phyloP scores from a whole-genome alignment of 2,329 filamentous ascomycete genomes.

The Hypoxylon rubiginosum region DNA sequence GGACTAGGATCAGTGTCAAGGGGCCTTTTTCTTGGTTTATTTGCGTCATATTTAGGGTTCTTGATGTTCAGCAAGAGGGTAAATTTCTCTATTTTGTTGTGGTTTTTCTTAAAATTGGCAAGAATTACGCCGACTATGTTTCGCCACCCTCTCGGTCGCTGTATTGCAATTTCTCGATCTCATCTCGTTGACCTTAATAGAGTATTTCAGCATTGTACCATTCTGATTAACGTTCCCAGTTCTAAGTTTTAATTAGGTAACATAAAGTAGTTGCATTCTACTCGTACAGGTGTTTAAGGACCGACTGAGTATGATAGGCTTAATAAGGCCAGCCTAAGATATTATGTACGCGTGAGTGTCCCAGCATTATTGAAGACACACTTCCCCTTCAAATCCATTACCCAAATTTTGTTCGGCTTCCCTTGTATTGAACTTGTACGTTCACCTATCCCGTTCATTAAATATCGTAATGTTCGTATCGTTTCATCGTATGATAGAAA shows the following conservation, averaged over 20 bases:
- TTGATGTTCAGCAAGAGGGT: too few species aligned
- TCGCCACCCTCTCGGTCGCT: too few species aligned
- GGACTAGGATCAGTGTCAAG: too few species aligned
- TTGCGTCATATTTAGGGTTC: too few species aligned
- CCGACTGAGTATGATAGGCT: not conserved
- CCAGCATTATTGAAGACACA: not conserved
- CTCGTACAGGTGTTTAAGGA: slow-evolving; percentile 1
- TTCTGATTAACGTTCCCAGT: not conserved
- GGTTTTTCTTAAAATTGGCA: too few species aligned
- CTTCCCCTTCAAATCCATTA: not conserved
- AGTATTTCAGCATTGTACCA: too few species aligned
- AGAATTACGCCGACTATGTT: too few species aligned
- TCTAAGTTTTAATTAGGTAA: not conserved
- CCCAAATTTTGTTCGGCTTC: not conserved
- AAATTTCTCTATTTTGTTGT: too few species aligned
- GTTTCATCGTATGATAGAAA: not conserved
- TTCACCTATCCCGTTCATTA: slow-evolving; percentile 3
- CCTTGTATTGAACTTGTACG: not conserved
- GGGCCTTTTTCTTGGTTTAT: too few species aligned
- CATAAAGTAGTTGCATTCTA: not conserved
- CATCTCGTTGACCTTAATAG: too few species aligned
- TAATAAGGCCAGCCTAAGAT: not conserved
- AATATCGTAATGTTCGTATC: slow-evolving; percentile 25
- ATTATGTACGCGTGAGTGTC: not conserved
- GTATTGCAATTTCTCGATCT: too few species aligned